A percentile compares a stretch with the other conserved stretches of the same genome.
Conservation (phyloP, 345 rosid species). For the Salix viminalis region DNA sequence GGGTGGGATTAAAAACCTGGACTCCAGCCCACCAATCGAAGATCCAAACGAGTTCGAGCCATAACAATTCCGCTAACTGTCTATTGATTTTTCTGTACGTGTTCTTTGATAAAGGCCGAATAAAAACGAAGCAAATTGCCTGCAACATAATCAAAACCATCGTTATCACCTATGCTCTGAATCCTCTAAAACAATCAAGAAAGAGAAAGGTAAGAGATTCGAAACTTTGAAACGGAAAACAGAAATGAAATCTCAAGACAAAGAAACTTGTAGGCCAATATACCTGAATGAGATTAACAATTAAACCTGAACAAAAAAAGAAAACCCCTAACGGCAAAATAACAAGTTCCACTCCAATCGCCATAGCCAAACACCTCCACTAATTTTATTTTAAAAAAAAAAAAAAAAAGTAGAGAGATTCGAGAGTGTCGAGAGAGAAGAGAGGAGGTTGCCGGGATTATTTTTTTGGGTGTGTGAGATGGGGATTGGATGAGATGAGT, state of each 20-base stretch:
- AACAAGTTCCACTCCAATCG: conserved; percentile 20
- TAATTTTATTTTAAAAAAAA: background rate
- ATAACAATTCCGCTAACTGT: conserved; percentile 23
- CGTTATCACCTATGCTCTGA: background rate
- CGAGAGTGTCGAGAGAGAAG: background rate
- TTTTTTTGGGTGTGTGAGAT: background rate
- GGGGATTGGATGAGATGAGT: background rate
- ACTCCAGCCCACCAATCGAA: conserved; percentile 36
- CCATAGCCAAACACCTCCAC: conserved; percentile 3
- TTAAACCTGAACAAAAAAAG: conserved; percentile 26
- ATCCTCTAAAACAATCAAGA: background rate
- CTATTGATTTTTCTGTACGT: conserved; percentile 26
- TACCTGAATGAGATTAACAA: conserved; percentile 26
- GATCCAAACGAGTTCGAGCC: conserved; percentile 34
- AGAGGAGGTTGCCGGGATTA: background rate
- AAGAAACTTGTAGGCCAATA: background rate
- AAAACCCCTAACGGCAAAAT: conserved; percentile 26
- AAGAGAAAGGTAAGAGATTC: background rate
- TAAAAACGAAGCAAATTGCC: conserved; percentile 25
- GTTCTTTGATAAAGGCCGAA: conserved; percentile 30
- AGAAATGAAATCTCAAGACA: background rate
- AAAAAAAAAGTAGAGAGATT: background rate
- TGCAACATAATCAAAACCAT: background rate
- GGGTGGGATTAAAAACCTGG: conserved; percentile 8
- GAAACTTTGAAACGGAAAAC: background rate